Evolutionary conservation across 2,329 filamentous ascomycete genomes (phyloP).

Genomic region (Graphium sp.): DNA sequence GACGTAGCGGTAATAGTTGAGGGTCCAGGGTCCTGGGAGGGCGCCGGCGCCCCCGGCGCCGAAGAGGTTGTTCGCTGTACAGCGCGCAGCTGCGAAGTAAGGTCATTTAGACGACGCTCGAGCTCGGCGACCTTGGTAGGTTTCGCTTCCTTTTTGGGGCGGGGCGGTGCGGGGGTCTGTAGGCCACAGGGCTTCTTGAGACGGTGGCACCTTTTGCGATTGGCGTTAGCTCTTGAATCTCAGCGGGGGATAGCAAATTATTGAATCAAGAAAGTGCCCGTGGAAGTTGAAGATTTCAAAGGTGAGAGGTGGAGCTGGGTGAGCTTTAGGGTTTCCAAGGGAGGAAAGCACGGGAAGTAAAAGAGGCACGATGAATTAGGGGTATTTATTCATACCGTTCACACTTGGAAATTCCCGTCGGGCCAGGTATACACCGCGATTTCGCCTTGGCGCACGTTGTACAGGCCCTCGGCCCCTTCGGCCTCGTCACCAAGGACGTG

Average conservation of each 20-base stretch:
- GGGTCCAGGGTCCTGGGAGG: not conserved
- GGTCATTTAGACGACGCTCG: conserved; percentile 29
- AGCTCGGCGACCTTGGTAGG: conserved; percentile 31
- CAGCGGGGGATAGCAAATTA: no score
- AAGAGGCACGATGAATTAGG: conserved; percentile 2
- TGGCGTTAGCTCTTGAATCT: no score
- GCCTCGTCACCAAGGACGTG: conserved; percentile 4
- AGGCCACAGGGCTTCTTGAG: conserved; percentile 27
- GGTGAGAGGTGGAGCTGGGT: conserved; percentile 3
- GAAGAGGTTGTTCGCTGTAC: conserved; percentile 6
- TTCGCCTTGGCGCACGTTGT: conserved; percentile 34
- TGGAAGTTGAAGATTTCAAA: no score
- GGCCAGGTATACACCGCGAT: conserved; percentile 27
- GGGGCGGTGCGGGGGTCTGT: conserved; percentile 28
- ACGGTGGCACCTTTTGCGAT: conserved; percentile 32
- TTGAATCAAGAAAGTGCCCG: no score
- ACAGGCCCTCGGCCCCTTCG: conserved; percentile 29
- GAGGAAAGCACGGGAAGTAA: not conserved
- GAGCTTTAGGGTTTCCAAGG: not conserved
- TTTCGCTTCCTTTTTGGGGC: conserved; percentile 26
- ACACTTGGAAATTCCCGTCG: conserved; percentile 20
- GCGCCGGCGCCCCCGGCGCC: not conserved
- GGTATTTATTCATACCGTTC: conserved; percentile 21
- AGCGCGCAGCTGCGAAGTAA: conserved; percentile 25
- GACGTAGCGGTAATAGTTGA: not conserved